phyloP scores from a whole-genome alignment of 2,329 filamentous ascomycete genomes.

The Xylariaceae sp. region DNA sequence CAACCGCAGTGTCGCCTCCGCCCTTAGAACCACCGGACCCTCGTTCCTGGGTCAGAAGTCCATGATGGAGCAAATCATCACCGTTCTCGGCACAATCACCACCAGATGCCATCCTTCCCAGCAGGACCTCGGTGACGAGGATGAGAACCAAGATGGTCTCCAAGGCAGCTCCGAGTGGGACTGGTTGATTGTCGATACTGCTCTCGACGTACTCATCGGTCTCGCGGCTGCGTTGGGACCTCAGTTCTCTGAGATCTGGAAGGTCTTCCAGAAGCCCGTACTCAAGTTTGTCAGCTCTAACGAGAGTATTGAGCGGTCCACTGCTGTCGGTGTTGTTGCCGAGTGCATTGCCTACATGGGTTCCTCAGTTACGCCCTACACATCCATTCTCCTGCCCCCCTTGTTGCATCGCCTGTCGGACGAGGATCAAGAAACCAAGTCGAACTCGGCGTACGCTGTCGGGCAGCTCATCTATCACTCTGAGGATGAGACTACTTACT shows the following conservation, averaged over 20 bases:
- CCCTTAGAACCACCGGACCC: slow-evolving; percentile 85
- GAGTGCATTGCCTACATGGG: slow-evolving; percentile 87
- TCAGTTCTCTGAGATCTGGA: slow-evolving; percentile 84
- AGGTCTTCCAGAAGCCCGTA: slow-evolving; percentile 89
- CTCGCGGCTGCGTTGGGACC: slow-evolving; percentile 75
- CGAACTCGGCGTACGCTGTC: slow-evolving; percentile 87
- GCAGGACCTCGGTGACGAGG: slow-evolving; percentile 77
- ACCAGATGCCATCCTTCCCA: slow-evolving; percentile 91
- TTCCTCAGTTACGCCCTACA: slow-evolving; percentile 74
- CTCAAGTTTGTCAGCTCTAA: slow-evolving; percentile 82
- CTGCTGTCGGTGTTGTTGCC: slow-evolving; percentile 85
- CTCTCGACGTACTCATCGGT: slow-evolving; percentile 82
- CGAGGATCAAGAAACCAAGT: slow-evolving; percentile 86
- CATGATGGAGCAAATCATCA: slow-evolving; percentile 69
- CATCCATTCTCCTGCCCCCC: slow-evolving; percentile 67
- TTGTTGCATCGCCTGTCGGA: slow-evolving; percentile 83
- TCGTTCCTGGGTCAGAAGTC: slow-evolving; percentile 71
- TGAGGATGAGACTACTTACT: slow-evolving; percentile 64
- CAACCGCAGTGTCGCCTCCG: slow-evolving; percentile 86
- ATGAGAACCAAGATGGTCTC: slow-evolving; percentile 67
- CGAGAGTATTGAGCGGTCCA: slow-evolving; percentile 81
- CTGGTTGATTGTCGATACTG: slow-evolving; percentile 94
- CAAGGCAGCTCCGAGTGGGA: slow-evolving; percentile 88
- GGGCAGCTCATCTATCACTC: slow-evolving; percentile 82
- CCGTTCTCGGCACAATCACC: slow-evolving; percentile 71